Conservation (phyloP, 2,329 filamentous ascomycete species). For the Didymella lethalis region DNA sequence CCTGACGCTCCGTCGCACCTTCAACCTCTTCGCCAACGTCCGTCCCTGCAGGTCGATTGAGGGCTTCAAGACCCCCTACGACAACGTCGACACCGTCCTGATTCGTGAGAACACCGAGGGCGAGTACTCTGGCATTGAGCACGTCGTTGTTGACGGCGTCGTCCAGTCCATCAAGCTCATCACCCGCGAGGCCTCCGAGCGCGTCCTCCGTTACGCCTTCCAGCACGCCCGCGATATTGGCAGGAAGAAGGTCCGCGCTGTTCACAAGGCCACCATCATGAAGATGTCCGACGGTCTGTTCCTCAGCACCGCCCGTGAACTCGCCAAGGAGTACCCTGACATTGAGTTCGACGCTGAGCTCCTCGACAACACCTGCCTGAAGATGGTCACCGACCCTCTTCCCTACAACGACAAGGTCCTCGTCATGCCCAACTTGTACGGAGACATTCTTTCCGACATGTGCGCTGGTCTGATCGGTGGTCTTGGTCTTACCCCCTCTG, state of each 20-base stretch:
- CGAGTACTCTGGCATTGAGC: slow-evolving; percentile 99
- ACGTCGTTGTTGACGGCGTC: slow-evolving; percentile 95
- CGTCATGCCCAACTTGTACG: slow-evolving; percentile 97
- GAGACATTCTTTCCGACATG: slow-evolving; percentile 99
- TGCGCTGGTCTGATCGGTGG: slow-evolving; percentile 98
- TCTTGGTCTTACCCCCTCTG: slow-evolving; percentile 94
- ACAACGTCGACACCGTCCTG: slow-evolving; percentile 93
- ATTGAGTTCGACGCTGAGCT: slow-evolving; percentile 98
- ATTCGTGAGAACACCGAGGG: slow-evolving; percentile 99
- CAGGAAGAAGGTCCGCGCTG: slow-evolving; percentile 94
- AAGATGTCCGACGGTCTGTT: slow-evolving; percentile 99
- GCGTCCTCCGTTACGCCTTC: slow-evolving; percentile 96
- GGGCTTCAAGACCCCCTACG: slow-evolving; percentile 98
- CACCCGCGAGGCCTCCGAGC: slow-evolving; percentile 91
- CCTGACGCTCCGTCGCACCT: slow-evolving; percentile 96
- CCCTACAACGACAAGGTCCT: slow-evolving; percentile 99
- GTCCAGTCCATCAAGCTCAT: slow-evolving; percentile 99
- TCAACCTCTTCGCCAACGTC: slow-evolving; percentile 99
- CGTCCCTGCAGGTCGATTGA: slow-evolving; percentile 96
- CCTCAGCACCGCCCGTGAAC: slow-evolving; percentile 82
- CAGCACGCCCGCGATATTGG: slow-evolving; percentile 94
- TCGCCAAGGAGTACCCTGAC: slow-evolving; percentile 93
- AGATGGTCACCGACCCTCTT: slow-evolving; percentile 94
- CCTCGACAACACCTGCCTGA: slow-evolving; percentile 98
- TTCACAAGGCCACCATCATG: slow-evolving; percentile 99